Evolutionary conservation across 2,329 filamentous ascomycete species (phyloP).

Genomic region (Cladosporium sp.): DNA sequence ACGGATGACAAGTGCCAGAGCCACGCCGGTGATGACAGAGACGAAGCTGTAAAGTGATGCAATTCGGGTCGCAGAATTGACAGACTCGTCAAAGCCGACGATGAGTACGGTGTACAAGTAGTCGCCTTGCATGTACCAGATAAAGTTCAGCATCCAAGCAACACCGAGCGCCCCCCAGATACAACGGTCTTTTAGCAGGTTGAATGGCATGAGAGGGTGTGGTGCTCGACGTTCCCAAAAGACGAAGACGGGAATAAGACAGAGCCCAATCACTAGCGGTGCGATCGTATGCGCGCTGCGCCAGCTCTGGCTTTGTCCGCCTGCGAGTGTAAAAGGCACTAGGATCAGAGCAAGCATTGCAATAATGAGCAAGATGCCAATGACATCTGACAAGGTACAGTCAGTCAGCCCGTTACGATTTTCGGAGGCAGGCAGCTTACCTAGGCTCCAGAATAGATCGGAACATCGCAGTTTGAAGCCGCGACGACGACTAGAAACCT

Average conservation of each 20-base stretch:
- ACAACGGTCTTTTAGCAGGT: constrained; percentile 62
- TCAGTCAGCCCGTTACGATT: neutral
- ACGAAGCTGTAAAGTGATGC: constrained; percentile 59
- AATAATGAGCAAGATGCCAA: constrained; percentile 52
- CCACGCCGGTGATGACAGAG: constrained; percentile 59
- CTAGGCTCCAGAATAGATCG: constrained; percentile 56
- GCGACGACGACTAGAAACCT: constrained; percentile 46
- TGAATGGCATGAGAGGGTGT: constrained; percentile 61
- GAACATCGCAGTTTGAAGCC: constrained; percentile 29
- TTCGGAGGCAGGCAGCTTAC: neutral
- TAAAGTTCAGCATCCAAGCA: constrained; percentile 56
- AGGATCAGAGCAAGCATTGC: constrained; percentile 51
- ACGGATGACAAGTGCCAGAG: constrained; percentile 59
- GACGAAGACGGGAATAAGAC: constrained; percentile 52
- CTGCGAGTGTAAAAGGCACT: constrained; percentile 57
- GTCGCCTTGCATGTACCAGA: constrained; percentile 65
- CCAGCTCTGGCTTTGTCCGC: constrained; percentile 53
- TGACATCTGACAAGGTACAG: constrained; percentile 39
- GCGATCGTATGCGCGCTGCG: constrained; percentile 51
- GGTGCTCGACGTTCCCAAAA: constrained; percentile 55
- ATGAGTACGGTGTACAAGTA: constrained; percentile 64
- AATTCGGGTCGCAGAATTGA: constrained; percentile 59
- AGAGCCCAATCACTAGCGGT: constrained; percentile 53
- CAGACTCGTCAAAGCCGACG: constrained; percentile 61
- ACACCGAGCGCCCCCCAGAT: constrained; percentile 65